A percentile compares a stretch with the other conserved stretches of the same genome.
Evolutionary conservation across 2,329 filamentous ascomycete species (phyloP).

Genomic region (Venturia oleaginea): DNA sequence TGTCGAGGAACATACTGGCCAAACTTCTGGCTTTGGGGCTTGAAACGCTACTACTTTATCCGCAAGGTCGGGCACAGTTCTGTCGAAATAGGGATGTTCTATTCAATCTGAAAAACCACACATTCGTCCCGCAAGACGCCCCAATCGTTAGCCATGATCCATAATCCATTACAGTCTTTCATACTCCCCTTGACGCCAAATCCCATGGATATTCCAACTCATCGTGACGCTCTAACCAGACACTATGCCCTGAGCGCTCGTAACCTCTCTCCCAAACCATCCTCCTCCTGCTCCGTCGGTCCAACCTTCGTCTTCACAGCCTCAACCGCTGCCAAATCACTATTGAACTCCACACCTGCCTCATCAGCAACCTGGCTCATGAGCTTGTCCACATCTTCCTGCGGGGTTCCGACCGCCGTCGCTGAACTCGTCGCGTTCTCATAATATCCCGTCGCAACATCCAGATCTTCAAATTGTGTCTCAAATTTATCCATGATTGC

Average conservation of each 20-base stretch:
- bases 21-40: not conserved
- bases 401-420: constrained; percentile 63
- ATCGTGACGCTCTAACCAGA: not conserved
- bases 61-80: not conserved
- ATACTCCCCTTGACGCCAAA: constrained; percentile 2
- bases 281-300: constrained; percentile 69
- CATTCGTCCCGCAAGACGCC: not conserved
- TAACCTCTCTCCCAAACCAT: constrained; percentile 55
- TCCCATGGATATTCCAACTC: not conserved
- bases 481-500: constrained; percentile 59
- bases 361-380: constrained; percentile 83
- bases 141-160: not conserved
- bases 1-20: not conserved
- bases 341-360: constrained; percentile 70
- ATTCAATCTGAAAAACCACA: not conserved
- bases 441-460: constrained; percentile 57
- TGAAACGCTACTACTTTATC: not conserved
- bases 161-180: constrained; percentile 2
- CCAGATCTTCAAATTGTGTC: constrained; percentile 44
- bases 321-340: constrained; percentile 59
- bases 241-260: constrained; percentile 37
- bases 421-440: constrained; percentile 76
- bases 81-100: not conserved
- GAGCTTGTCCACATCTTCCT: constrained; percentile 80
- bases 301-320: constrained; percentile 48